phyloP scores from a whole-genome alignment of 352 stramenopile genomes.

The Phytophthora hibernalis region DNA sequence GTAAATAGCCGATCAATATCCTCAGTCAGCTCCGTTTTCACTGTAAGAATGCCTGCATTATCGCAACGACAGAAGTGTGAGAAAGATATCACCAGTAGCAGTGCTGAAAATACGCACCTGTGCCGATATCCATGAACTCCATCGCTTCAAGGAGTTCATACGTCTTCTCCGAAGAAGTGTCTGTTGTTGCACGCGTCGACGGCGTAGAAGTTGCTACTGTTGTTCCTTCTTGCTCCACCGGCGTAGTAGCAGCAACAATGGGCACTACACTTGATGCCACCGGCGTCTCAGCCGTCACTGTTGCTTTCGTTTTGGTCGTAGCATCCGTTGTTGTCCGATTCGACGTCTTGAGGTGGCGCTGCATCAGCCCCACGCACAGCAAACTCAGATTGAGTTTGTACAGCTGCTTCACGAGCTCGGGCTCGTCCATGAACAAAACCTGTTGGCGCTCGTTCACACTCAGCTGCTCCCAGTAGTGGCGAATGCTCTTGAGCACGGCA shows the following conservation, averaged over 20 bases:
- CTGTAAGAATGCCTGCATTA: constrained; percentile 73
- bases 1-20: constrained; percentile 67
- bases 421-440: constrained; percentile 81
- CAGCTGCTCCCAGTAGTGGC: constrained; percentile 74
- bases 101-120: constrained; percentile 37
- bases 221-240: constrained; percentile 10
- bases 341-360: constrained; percentile 76
- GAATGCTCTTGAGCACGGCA: constrained; percentile 42
- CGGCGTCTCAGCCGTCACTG: neutral
- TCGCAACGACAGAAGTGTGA: constrained; percentile 6
- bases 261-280: neutral
- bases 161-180: constrained; percentile 59
- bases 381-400: constrained; percentile 90
- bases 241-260: neutral
- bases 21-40: constrained; percentile 87
- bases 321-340: constrained; percentile 18
- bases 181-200: constrained; percentile 17
- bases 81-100: neutral
- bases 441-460: constrained; percentile 71
- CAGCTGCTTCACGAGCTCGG: constrained; percentile 85
- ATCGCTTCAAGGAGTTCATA: constrained; percentile 89
- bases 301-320: constrained; percentile 15
- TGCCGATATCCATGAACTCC: constrained; percentile 91
- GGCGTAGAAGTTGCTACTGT: neutral
- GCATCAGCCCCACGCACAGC: constrained; percentile 85